These are phyloP conservation scores for Saturnispora besseyi DNA, from an alignment of 805 yeast genomes.

Conservation along the genomic window DNA sequence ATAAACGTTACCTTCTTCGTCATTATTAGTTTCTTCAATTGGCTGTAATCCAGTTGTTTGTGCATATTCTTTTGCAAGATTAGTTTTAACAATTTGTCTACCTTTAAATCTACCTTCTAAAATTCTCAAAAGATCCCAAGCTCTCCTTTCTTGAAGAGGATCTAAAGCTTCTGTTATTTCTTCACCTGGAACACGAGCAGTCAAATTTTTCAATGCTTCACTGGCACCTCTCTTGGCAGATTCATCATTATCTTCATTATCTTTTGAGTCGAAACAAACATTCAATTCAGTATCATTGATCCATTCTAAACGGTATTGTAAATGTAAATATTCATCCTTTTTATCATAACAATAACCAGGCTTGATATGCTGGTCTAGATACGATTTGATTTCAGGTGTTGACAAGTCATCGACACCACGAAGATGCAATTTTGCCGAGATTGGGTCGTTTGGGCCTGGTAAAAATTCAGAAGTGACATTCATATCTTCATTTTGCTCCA, in stretches of 20 bases:
- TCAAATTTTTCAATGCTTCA: background rate
- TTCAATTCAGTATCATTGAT: constrained; percentile 53
- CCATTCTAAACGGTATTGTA: constrained; percentile 48
- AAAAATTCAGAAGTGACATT: background rate
- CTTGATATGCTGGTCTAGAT: constrained; percentile 38
- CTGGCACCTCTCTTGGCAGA: constrained; percentile 5
- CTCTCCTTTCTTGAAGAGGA: constrained; percentile 7
- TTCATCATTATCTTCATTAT: background rate
- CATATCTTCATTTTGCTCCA: background rate
- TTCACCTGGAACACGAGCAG: background rate
- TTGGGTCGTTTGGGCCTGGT: constrained; percentile 16
- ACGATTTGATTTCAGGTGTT: constrained; percentile 50
- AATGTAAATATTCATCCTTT: constrained; percentile 21
- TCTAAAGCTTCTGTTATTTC: background rate
- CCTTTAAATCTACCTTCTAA: constrained; percentile 1
- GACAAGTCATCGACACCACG: constrained; percentile 58
- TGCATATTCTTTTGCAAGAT: constrained; percentile 4
- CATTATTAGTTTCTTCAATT: background rate
- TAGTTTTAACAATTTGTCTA: constrained; percentile 5
- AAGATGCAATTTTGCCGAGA: constrained; percentile 42
- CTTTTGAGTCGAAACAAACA: constrained; percentile 35
- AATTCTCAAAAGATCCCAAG: constrained; percentile 12
- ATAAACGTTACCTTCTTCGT: background rate
- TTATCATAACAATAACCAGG: constrained; percentile 25
- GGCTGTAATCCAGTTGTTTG: background rate